Evolutionary conservation across 1,139 yeast species (phyloP).

Genomic region (Suhomyces terraborum): DNA sequence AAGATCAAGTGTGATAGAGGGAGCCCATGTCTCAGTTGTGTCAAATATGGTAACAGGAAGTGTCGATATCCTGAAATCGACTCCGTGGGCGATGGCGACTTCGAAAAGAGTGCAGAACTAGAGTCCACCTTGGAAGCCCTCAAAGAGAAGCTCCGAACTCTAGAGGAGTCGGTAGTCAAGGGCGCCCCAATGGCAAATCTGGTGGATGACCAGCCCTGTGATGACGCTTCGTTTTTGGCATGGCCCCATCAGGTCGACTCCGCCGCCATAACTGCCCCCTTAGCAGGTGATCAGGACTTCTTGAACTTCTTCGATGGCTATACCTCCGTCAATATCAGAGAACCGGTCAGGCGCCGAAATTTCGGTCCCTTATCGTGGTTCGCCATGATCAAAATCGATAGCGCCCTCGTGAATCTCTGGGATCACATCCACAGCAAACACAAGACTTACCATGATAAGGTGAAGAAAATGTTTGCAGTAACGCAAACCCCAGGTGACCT

Average conservation of each 20-base stretch:
- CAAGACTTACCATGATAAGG: slow-evolving; percentile 7
- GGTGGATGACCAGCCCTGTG: neutral
- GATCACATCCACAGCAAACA: slow-evolving; percentile 21
- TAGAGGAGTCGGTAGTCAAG: slow-evolving; percentile 17
- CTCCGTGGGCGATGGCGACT: slow-evolving; percentile 4
- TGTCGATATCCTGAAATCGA: slow-evolving; percentile 21
- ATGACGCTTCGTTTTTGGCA: neutral
- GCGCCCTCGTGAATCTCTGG: slow-evolving; percentile 19
- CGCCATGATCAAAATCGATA: slow-evolving; percentile 32
- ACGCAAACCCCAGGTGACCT: slow-evolving; percentile 9
- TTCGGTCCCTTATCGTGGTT: slow-evolving; percentile 44
- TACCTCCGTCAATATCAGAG: slow-evolving; percentile 28
- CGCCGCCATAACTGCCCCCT: neutral
- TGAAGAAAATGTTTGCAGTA: slow-evolving; percentile 5
- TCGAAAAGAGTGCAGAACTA: slow-evolving; percentile 6
- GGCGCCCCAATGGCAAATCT: neutral
- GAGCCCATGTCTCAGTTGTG: slow-evolving; percentile 45
- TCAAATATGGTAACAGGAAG: slow-evolving; percentile 32
- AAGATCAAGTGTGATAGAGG: slow-evolving; percentile 49
- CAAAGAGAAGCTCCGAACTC: slow-evolving; percentile 19
- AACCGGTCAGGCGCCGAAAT: slow-evolving; percentile 24
- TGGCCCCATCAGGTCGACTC: slow-evolving; percentile 4
- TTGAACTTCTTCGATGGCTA: slow-evolving; percentile 39
- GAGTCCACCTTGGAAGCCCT: slow-evolving; percentile 13
- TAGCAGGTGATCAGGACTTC: slow-evolving; percentile 26